Evolutionary conservation across 2,329 filamentous ascomycete genomes (phyloP).

Genomic region (Fusarium sp.): DNA sequence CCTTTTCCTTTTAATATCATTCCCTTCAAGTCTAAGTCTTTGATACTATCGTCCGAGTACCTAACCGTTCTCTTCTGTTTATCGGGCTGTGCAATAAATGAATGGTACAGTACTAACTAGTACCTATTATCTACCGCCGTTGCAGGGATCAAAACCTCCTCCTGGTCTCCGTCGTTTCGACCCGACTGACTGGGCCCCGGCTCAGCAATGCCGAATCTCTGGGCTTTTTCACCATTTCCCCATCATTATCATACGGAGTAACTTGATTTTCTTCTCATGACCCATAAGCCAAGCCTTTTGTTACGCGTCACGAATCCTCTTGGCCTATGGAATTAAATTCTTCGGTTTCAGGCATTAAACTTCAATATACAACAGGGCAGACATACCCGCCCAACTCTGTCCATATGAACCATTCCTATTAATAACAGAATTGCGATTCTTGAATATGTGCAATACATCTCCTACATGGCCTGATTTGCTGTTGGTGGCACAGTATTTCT

Average conservation of each 20-base stretch:
- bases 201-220: constrained; percentile 30
- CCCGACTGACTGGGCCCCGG: constrained; percentile 31
- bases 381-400: too few species aligned
- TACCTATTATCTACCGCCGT: background rate
- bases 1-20: constrained; percentile 7
- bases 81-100: constrained; percentile 21
- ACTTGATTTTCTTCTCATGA: constrained; percentile 11
- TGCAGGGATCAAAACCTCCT: constrained; percentile 24
- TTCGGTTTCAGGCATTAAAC: too few species aligned
- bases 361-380: too few species aligned
- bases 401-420: background rate
- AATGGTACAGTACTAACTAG: too few species aligned
- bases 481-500: constrained; percentile 1
- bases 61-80: background rate
- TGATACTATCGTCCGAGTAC: too few species aligned
- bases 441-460: constrained; percentile 18
- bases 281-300: constrained; percentile 20
- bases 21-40: too few species aligned
- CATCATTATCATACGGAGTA: background rate
- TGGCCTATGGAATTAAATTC: constrained; percentile 32
- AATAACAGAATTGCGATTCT: constrained; percentile 10
- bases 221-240: background rate
- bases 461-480: background rate
- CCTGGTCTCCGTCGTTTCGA: constrained; percentile 3
- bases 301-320: constrained; percentile 21